Evolutionary conservation across 768 basidiomycete species (phyloP).

Genomic region (Pleurotus ostreatus): DNA sequence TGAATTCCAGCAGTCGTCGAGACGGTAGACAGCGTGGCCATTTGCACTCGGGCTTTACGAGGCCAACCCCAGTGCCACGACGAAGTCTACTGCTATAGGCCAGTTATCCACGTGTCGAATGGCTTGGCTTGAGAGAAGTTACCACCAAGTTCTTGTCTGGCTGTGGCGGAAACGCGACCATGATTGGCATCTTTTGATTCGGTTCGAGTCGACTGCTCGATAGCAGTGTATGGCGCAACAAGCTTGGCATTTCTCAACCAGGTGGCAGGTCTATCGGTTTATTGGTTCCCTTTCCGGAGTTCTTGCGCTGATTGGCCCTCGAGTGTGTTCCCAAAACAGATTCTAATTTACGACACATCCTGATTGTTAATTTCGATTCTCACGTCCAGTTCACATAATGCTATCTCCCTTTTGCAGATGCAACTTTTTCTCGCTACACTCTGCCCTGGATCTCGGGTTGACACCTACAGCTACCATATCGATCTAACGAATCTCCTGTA

Average conservation of each 20-base stretch:
- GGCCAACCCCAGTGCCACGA: not conserved
- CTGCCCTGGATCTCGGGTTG: constrained; percentile 20
- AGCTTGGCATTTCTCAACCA: not conserved
- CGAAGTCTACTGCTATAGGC: too few species aligned
- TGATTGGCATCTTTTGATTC: too few species aligned
- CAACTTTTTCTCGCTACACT: constrained; percentile 22
- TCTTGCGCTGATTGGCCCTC: constrained; percentile 7
- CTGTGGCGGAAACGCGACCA: too few species aligned
- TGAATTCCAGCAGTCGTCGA: too few species aligned
- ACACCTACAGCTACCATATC: constrained; percentile 19
- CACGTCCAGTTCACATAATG: constrained; percentile 19
- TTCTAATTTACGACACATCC: not conserved
- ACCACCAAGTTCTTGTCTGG: not conserved
- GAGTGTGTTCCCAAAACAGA: not conserved
- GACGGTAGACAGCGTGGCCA: not conserved
- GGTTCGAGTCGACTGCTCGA: too few species aligned
- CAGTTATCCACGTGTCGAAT: too few species aligned
- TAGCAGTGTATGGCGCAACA: too few species aligned
- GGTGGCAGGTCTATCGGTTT: not conserved
- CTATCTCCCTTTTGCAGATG: constrained; percentile 21
- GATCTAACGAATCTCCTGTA: constrained; percentile 11
- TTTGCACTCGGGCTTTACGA: not conserved
- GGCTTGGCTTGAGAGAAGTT: not conserved
- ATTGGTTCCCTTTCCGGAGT: constrained; percentile 4
- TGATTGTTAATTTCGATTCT: constrained; percentile 7